A percentile compares a stretch with the other conserved stretches of the same genome.
These are phyloP conservation scores for Candida sonorensis DNA, from an alignment of 805 yeast species.

Conservation along the genomic window DNA sequence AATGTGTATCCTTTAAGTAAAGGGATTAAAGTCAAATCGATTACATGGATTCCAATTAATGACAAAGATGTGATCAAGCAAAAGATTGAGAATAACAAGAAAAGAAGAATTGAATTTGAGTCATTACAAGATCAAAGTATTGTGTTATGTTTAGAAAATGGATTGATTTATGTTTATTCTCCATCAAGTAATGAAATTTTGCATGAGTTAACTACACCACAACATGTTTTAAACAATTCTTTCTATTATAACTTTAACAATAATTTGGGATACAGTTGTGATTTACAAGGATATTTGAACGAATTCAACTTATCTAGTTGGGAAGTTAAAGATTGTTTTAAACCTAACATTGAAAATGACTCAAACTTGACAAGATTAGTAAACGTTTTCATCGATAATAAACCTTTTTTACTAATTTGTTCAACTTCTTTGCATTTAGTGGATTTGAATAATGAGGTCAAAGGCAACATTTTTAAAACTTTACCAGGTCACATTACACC, in stretches of 20 bases:
- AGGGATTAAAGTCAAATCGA: conserved; percentile 38
- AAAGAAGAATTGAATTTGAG: conserved; percentile 18
- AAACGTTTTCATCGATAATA: conserved; percentile 16
- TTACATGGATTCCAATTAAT: conserved; percentile 43
- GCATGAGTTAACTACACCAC: conserved; percentile 33
- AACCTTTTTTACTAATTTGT: conserved; percentile 49
- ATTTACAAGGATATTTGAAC: conserved; percentile 46
- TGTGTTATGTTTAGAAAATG: conserved; percentile 60
- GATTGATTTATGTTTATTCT: conserved; percentile 58
- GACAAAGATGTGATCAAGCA: conserved; percentile 3
- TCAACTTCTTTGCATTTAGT: conserved; percentile 60
- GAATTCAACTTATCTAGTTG: conserved; percentile 55
- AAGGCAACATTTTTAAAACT: conserved; percentile 39
- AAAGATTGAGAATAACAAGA: conserved; percentile 18
- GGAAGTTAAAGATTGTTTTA: conserved; percentile 35
- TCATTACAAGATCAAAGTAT: conserved; percentile 38
- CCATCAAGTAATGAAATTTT: conserved; percentile 56
- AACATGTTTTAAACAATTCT: conserved; percentile 28
- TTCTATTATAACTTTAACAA: conserved; percentile 38
- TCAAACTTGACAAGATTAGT: conserved; percentile 14
- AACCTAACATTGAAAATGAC: conserved; percentile 25
- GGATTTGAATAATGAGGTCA: conserved; percentile 31
- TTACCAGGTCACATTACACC: conserved; percentile 78
- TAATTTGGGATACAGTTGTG: conserved; percentile 51
- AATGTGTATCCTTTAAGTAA: conserved; percentile 46